Base-by-base conservation (phyloP, 345 rosid species). In the Conringia planisiliqua region DNA sequence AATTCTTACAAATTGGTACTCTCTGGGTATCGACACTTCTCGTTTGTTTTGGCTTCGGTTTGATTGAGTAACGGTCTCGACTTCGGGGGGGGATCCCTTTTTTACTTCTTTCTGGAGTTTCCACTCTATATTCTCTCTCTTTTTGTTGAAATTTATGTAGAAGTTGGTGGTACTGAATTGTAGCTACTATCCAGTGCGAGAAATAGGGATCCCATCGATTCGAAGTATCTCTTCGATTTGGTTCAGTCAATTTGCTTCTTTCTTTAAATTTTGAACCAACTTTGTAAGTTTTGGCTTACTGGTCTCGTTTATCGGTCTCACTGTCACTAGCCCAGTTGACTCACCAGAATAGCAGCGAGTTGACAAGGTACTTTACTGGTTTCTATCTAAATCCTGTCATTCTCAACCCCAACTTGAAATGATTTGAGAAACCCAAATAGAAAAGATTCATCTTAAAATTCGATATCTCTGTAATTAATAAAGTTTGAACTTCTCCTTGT, bases 261-360 rank as follows among this genome's bases (percentile, higher is more conserved):
- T 22, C 24, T 22, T 22, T 2, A 22, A 13, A 6, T 2, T 44
- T 7, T 44, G 22, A 44, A n/a, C 10, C 13, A 44, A n/a, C 1
- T 18, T 17, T 18, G n/a, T 1, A 39, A 39, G 43, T 7, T 47
- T 44, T 7, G 51, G 51, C 51, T 11, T 3, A 18, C 27, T 18
- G 58, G 16, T 54, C 3, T 13, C 17, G 17, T 52, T 12, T 6
- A 26, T 36, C 46, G 16, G 47, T 59, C 62, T 30, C 50, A 33
- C 66, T 71, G 61, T 60, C 60, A 60, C 39, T 24, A 6, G 13
- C 66, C 67, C 48, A 71, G 58, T 35, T 47, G 50, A 43, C 32
- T 72, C 62, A 38, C 68, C 59, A 61, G 48, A 59, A 47, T 10
- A 58, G 38, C 36, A 22, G 50, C 59, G 35, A 54, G 35, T 26